Base-by-base conservation (phyloP, 208 protist genomes). In the Leishmania tropica region DNA sequence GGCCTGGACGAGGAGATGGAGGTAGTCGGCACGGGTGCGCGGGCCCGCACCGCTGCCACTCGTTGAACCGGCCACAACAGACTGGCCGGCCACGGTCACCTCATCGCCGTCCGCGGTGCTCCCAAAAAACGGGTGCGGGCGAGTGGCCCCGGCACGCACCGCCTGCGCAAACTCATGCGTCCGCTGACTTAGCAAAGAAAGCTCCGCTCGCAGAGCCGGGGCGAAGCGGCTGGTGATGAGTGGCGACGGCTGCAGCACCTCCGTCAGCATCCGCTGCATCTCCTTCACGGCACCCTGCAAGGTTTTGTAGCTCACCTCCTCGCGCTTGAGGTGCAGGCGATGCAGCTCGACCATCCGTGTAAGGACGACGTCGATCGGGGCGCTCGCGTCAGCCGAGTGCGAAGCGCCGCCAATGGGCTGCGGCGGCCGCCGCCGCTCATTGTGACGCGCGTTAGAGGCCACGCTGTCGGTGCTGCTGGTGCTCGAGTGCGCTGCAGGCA, bases 231-330 rank as follows among this genome's bases (percentile, higher is more conserved):
- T 17, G 3, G 21, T 53, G 53, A 80, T 51, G 53, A 83, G 40
- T 4, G 48, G 11, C 11, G 75, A 74, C 3, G 78, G 60, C 65
- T 79, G 78, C 68, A 86, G 56, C 64, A 83, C 78, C 67, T 86
- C 83, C 56, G 83, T 83, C 78, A 86, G 17, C 56, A 86, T 78
- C 10, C 83, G 78, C 65, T 77, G 80, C 78, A 80, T 73, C 64
- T 86, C 83, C 83, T 73, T 74, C 75, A 77, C 83, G 56, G 83
- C 76, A n/a, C 78, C 75, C 58, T 86, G 83, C 48, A 86, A 37
- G 5, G 48, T 76, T 60, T 80, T 81, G 58, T 83, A 86, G 58
- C 54, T 60, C 65, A 80, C 78, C 78, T 86, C 83, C 67, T 86
- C 83, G 15, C 79, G 78, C 75, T 82, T 86, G 31, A 86, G 78